Evolutionary conservation across 2,329 filamentous ascomycete genomes (phyloP).

Genomic region (Epichloe aotearoae): DNA sequence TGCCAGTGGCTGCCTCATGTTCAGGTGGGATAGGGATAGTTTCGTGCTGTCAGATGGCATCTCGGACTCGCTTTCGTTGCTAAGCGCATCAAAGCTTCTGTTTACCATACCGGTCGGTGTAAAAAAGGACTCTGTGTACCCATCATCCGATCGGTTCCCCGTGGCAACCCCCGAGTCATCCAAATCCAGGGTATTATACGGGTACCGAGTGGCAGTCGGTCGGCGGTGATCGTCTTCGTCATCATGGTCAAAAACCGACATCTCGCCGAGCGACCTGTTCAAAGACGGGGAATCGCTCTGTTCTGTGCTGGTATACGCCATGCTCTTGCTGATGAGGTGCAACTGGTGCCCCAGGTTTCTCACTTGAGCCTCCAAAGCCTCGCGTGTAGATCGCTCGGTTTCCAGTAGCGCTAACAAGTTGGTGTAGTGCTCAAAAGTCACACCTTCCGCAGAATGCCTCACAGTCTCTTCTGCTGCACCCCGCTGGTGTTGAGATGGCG

Average conservation of each 20-base stretch:
- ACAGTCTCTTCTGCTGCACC: slow-evolving; percentile 11
- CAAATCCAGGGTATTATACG: slow-evolving; percentile 4
- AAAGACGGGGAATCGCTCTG: slow-evolving; percentile 20
- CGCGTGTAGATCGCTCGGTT: slow-evolving; percentile 41
- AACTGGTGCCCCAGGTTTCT: slow-evolving; percentile 37
- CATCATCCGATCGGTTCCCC: slow-evolving; percentile 26
- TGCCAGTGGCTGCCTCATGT: slow-evolving; percentile 23
- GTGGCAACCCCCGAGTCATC: slow-evolving; percentile 25
- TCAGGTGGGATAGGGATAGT: slow-evolving; percentile 50
- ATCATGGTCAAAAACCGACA: slow-evolving; percentile 30
- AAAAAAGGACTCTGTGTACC: slow-evolving; percentile 35
- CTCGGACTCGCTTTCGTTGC: slow-evolving; percentile 25
- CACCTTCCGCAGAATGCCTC: slow-evolving; percentile 17
- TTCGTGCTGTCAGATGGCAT: slow-evolving; percentile 46
- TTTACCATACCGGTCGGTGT: slow-evolving; percentile 35
- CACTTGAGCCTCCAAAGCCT: slow-evolving; percentile 43
- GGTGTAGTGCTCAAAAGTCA: slow-evolving; percentile 34
- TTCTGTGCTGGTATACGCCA: slow-evolving; percentile 8
- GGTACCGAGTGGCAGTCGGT: background rate
- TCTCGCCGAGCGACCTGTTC: slow-evolving; percentile 22
- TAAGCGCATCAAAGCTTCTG: slow-evolving; percentile 26
- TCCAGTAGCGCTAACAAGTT: slow-evolving; percentile 39
- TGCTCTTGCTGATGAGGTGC: slow-evolving; percentile 30
- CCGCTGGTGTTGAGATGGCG: slow-evolving; percentile 25
- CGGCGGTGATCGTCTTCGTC: slow-evolving; percentile 20